A percentile compares a stretch with the other conserved stretches of the same genome.
Evolutionary conservation across 495 filamentous ascomycete genomes (phyloP).

Genomic region (Cercophora samala): DNA sequence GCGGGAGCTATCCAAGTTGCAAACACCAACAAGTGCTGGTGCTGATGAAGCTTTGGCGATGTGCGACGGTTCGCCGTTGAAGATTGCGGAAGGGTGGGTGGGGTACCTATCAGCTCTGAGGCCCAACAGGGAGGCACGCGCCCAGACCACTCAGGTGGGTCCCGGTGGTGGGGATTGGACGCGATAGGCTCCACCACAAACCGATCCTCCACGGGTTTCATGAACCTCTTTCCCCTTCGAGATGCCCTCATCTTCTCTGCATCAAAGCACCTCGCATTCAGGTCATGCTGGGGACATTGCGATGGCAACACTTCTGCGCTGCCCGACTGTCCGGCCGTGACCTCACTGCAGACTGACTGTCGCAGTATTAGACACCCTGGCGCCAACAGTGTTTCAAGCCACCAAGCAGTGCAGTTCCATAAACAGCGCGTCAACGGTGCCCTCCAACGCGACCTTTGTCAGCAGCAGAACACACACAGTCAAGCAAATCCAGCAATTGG

Average conservation of each 20-base stretch:
- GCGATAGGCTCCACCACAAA: not conserved
- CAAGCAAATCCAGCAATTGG: not conserved
- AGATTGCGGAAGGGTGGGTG: not conserved
- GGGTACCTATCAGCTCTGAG: not conserved
- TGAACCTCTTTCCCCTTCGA: not conserved
- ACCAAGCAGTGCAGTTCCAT: not conserved
- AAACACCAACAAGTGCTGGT: not conserved
- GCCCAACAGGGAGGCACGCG: too few relatives aligned
- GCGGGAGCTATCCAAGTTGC: not conserved
- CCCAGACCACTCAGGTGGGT: not conserved
- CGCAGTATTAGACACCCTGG: not conserved
- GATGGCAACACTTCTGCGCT: slow-evolving; percentile 2
- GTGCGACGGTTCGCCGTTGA: not conserved
- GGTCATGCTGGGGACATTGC: not conserved
- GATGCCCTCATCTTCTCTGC: not conserved
- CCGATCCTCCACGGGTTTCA: not conserved
- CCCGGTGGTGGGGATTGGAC: not conserved
- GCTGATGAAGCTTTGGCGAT: not conserved
- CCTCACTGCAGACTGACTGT: not conserved
- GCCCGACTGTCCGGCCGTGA: not conserved
- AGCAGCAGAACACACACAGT: not conserved
- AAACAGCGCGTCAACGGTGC: not conserved
- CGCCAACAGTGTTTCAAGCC: slow-evolving; percentile 6
- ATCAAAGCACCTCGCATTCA: not conserved
- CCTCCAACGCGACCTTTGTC: not conserved